phyloP scores from a whole-genome alignment of 768 basidiomycete genomes.

The Amanita rubescens region DNA sequence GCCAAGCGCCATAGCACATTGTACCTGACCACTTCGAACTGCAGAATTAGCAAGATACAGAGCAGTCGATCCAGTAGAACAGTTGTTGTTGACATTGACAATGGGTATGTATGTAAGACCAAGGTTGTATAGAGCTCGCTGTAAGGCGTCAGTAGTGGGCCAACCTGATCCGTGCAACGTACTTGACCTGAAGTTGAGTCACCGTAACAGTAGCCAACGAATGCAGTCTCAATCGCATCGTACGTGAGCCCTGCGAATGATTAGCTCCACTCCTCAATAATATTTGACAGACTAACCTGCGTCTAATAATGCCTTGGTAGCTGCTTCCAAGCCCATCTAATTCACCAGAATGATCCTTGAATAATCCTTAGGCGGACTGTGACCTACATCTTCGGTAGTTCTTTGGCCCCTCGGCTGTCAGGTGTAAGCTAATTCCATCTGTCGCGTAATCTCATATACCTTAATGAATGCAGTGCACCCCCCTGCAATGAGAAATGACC shows the following conservation, averaged over 20 bases:
- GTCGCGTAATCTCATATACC: slow-evolving; percentile 28
- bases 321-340: slow-evolving; percentile 83
- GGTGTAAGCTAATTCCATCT: background rate
- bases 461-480: slow-evolving; percentile 78
- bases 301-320: slow-evolving; percentile 81
- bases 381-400: slow-evolving; percentile 63
- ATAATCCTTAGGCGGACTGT: background rate
- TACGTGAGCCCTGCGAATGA: slow-evolving; percentile 63
- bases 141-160: background rate
- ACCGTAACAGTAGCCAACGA: slow-evolving; percentile 73
- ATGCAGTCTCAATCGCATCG: slow-evolving; percentile 65
- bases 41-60: slow-evolving; percentile 66
- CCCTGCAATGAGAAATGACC: slow-evolving; percentile 62
- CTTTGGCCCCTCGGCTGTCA: slow-evolving; percentile 57
- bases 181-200: slow-evolving; percentile 77
- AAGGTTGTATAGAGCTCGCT: slow-evolving; percentile 77
- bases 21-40: slow-evolving; percentile 61
- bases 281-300: slow-evolving; percentile 43
- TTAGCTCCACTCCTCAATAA: background rate
- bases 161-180: slow-evolving; percentile 9
- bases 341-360: background rate
- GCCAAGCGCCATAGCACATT: slow-evolving; percentile 76
- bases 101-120: slow-evolving; percentile 82
- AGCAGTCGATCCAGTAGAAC: slow-evolving; percentile 75
- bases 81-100: slow-evolving; percentile 84